Percentiles rank a stretch among this genome's conserved stretches.
Evolutionary conservation across 306 rosid genomes (phyloP).

Genomic region (Corylus americana): DNA sequence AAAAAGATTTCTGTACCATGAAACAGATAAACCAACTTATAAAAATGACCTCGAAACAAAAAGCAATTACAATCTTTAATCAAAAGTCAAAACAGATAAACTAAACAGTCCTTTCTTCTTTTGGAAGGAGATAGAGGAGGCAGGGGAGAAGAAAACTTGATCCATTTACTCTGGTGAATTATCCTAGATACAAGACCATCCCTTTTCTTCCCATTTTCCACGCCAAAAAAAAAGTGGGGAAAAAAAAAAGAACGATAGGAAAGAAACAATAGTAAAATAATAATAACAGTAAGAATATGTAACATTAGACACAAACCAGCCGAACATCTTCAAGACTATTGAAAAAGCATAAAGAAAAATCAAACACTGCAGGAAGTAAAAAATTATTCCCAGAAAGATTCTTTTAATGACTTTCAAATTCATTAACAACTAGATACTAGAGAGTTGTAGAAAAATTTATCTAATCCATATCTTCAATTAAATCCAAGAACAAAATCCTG

Average conservation of each 20-base stretch:
- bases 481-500: background rate
- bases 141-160: no score
- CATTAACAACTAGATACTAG: background rate
- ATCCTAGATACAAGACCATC: no score
- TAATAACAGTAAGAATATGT: background rate
- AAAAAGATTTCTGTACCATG: background rate
- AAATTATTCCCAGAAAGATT: background rate
- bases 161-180: no score
- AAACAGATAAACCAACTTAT: no score
- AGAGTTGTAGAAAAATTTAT: background rate
- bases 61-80: no score
- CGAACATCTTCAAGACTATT: background rate
- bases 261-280: background rate
- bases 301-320: background rate
- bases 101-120: no score
- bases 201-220: no score
- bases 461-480: constrained; percentile 9
- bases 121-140: no score
- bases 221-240: no score
- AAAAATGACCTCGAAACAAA: no score
- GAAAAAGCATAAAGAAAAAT: background rate
- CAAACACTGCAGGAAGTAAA: background rate
- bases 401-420: background rate
- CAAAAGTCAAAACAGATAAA: no score
- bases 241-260: background rate